A percentile compares a stretch with the other conserved stretches of the same genome.
Conservation (phyloP, 2,329 filamentous ascomycete genomes). For the Arthrobotrys entomopaga region DNA sequence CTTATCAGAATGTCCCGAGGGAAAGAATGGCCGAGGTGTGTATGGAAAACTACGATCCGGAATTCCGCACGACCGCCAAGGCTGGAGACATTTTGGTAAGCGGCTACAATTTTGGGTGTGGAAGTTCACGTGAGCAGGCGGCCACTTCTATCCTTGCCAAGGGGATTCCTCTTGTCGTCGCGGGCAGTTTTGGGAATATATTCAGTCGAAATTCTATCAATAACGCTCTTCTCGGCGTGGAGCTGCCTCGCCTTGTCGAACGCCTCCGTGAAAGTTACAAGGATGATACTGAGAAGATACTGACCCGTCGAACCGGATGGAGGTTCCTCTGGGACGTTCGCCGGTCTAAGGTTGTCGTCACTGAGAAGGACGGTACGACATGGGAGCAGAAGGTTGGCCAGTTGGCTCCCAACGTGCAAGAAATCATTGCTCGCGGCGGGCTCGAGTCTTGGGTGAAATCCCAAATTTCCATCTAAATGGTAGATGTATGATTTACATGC, state of each 20-base stretch:
- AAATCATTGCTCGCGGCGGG: background rate
- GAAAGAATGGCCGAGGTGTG: constrained; percentile 88
- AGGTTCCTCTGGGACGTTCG: constrained; percentile 82
- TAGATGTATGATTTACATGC: too few species aligned
- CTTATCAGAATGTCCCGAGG: constrained; percentile 80
- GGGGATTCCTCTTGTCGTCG: constrained; percentile 80
- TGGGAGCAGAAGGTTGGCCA: background rate
- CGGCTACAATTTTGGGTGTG: constrained; percentile 90
- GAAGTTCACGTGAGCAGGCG: constrained; percentile 82
- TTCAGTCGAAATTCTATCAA: constrained; percentile 80
- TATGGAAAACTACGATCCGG: constrained; percentile 91
- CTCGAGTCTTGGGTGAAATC: constrained; percentile 70
- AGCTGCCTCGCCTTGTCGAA: constrained; percentile 74
- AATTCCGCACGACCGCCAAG: constrained; percentile 73
- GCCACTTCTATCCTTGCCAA: constrained; percentile 87
- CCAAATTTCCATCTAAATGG: too few species aligned
- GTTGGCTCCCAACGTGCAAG: background rate
- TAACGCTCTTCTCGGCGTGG: constrained; percentile 78
- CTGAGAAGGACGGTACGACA: constrained; percentile 60
- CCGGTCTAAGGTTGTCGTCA: constrained; percentile 66
- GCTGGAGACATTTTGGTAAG: constrained; percentile 82
- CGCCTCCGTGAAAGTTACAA: constrained; percentile 73
- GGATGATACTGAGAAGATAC: constrained; percentile 65
- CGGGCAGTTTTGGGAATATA: constrained; percentile 85
- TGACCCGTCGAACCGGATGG: constrained; percentile 83